Evolutionary conservation across 2,329 filamentous ascomycete genomes (phyloP).

Genomic region (Emmonsia crescens): DNA sequence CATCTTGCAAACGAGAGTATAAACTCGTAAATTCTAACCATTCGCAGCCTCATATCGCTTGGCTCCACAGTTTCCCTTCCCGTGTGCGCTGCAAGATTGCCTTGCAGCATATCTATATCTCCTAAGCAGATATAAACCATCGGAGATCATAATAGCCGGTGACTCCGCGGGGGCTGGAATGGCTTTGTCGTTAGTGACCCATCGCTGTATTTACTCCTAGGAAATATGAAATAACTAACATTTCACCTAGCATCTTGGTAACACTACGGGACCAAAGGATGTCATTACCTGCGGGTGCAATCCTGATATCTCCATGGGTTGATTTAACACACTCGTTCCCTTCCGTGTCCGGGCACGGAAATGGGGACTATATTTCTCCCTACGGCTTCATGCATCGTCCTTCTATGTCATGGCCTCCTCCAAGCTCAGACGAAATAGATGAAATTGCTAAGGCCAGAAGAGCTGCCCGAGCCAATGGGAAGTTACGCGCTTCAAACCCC

Average conservation of each 20-base stretch:
- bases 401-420: slow-evolving; percentile 83
- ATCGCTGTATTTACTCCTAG: not conserved
- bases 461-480: slow-evolving; percentile 18
- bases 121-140: slow-evolving; percentile 62
- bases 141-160: slow-evolving; percentile 75
- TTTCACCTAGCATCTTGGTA: slow-evolving; percentile 52
- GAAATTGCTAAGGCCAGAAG: slow-evolving; percentile 39
- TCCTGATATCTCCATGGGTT: slow-evolving; percentile 91
- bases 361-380: slow-evolving; percentile 77
- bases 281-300: slow-evolving; percentile 76
- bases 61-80: slow-evolving; percentile 89
- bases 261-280: slow-evolving; percentile 71
- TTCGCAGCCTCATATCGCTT: slow-evolving; percentile 62
- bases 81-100: slow-evolving; percentile 83
- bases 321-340: slow-evolving; percentile 94
- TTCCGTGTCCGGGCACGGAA: slow-evolving; percentile 62
- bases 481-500: slow-evolving; percentile 8
- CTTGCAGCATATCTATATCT: slow-evolving; percentile 79
- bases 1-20: not conserved
- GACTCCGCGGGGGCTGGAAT: slow-evolving; percentile 93
- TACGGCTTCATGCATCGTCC: slow-evolving; percentile 86
- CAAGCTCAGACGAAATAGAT: slow-evolving; percentile 62
- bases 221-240: slow-evolving; percentile 14
- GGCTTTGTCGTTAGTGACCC: slow-evolving; percentile 49
- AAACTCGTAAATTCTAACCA: not conserved